phyloP scores from a whole-genome alignment of 78 protist genomes.

The Dictyostelium capitatum region DNA sequence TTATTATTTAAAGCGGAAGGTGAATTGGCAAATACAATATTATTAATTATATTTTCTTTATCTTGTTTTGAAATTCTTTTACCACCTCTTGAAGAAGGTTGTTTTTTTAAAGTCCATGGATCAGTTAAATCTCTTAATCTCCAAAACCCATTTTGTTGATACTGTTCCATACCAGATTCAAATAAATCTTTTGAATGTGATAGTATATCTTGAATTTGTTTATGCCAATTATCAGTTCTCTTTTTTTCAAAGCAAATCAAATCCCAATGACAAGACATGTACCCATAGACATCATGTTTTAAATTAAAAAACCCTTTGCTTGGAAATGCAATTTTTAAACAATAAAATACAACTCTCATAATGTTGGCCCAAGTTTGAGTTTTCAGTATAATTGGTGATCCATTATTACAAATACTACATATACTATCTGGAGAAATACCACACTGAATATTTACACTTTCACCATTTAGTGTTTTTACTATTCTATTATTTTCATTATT shows the following conservation, averaged over 20 bases:
- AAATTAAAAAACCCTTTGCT: constrained; percentile 6
- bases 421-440: not conserved
- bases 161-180: constrained; percentile 22
- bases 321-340: constrained; percentile 10
- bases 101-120: constrained; percentile 34
- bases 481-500: not conserved
- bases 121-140: constrained; percentile 34
- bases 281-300: constrained; percentile 42
- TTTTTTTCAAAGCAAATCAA: constrained; percentile 18
- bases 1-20: not conserved
- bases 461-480: not conserved
- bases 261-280: constrained; percentile 47
- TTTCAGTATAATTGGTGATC: constrained; percentile 6
- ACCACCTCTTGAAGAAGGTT: not conserved
- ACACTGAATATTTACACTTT: not conserved
- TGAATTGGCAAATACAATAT: not conserved
- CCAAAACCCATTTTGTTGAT: constrained; percentile 45
- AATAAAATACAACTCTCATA: constrained; percentile 61
- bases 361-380: constrained; percentile 50
- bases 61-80: not conserved
- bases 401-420: constrained; percentile 26
- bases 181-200: constrained; percentile 51
- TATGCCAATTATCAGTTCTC: constrained; percentile 47
- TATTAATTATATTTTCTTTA: not conserved
- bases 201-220: constrained; percentile 61